Base-by-base conservation (phyloP, 1,139 yeast genomes). In the Candida glucosophila region DNA sequence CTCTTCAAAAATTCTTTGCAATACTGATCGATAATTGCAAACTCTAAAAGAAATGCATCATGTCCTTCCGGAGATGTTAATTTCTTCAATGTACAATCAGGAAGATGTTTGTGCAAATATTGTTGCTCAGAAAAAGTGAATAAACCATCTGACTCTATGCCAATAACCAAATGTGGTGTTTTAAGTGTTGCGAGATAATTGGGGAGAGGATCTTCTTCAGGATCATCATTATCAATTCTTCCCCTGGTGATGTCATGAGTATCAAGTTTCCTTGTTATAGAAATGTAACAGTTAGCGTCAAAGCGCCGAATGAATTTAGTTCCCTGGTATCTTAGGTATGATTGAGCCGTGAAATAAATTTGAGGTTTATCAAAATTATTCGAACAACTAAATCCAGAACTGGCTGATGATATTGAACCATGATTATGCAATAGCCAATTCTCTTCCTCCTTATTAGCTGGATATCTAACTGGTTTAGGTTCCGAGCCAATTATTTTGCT, bases 31-130 rank as follows among this genome's bases (percentile, higher is more conserved):
- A 90, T 85, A 29, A 77, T 73, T 27, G 75, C 80, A 52, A 90
- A 90, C 51, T 90, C 98, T 26, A 90, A 62, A 35, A 90, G 58
- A 47, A 90, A 90, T 2, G 98, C 98, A 58, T 90, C 98, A 47
- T 90, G 98, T 11, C 98, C 98, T 44, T 90, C 98, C n/a, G 92
- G 93, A 1, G 96, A 85, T 35, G 79, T 74, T 26, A 90, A 77
- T 41, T 73, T 73, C 37, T 76, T 75, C 36, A 90, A 60, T 5
- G 42, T 51, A 2, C 93, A 67, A 38, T 79, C 66, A 5, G 92
- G 92, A 31, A 90, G 70, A 46, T 76, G 60, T 23, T 73, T 68
- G 2, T 94, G 94, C 28, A 90, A 63, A 29, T 77, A 69, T 41
- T 82, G 85, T 52, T 90, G 98, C 52, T 90, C 98, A 12, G 86